Evolutionary conservation across 345 rosid genomes (phyloP), one percentile per base, ranked within the genome.

Genomic region (Odontarrhena argentea): DNA sequence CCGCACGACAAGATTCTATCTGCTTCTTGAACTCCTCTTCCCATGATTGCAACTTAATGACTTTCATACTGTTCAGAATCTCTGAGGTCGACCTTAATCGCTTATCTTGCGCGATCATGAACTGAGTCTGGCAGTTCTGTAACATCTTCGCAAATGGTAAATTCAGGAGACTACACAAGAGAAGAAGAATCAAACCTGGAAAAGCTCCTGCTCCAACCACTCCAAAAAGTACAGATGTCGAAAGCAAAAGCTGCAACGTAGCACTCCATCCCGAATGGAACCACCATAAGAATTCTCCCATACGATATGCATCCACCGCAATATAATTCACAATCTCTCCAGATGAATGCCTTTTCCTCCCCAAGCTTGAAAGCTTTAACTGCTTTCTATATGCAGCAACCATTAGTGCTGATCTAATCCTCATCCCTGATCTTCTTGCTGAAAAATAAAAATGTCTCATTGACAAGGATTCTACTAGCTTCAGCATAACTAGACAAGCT

Each of bases 211-310:
- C 41, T 42, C 97, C 93, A 6, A 91, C 86, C 1, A 86, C 82
- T 1, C 74, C 51, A 15, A 85, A 82, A 35, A 86, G 87, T 2
- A 84, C 70, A 38, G 71, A 85, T 34, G 82, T 71, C 7, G 81
- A 70, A 24, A 84, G 54, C 69, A 87, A 70, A 30, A 90, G 83
- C 72, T 85, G 96, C 37, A 85, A 60, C 0, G 60, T 41, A 8
- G 74, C 57, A 53, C 79, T 84, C 89, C 96, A 85, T 7, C 78
- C 60, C 0, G 70, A 65, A 60, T 91, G 96, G 60, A 88, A 84
- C 97, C 97, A 91, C 86, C 84, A 85, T 9, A 81, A 78, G 41
- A 79, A 83, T 47, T 88, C 97, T 12, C 89, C 93, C 89, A 91
- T 91, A 36, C 87, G 71, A 49, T 88, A 86, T 0, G 91, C 91